Percentiles rank a stretch among this genome's conserved stretches.
phyloP scores from a whole-genome alignment of 1,284 basidiomycete genomes.

The Melampsora americana region DNA sequence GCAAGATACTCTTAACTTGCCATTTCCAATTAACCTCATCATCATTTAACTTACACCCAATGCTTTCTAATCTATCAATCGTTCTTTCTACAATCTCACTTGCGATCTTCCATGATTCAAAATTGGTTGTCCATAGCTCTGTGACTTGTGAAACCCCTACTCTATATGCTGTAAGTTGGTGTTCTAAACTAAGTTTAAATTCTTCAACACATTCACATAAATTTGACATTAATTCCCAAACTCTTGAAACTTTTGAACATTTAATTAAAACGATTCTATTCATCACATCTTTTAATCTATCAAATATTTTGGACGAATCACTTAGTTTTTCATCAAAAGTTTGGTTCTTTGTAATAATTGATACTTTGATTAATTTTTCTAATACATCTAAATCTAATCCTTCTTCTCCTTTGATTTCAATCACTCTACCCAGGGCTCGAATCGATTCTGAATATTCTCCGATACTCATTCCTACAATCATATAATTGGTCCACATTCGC shows the following conservation, averaged over 20 bases:
- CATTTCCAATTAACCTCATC: conserved; percentile 15
- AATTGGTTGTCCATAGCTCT: conserved; percentile 49
- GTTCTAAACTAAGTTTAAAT: conserved; percentile 63
- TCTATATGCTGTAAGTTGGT: conserved; percentile 78
- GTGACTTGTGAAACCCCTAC: conserved; percentile 66
- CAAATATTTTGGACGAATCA: conserved; percentile 55
- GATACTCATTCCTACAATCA: conserved; percentile 87
- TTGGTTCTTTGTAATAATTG: neutral
- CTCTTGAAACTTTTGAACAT: conserved; percentile 58
- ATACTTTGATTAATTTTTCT: conserved; percentile 76
- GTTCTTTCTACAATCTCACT: neutral
- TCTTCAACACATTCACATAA: conserved; percentile 70
- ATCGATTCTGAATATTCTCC: conserved; percentile 85
- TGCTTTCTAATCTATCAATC: neutral
- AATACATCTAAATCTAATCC: conserved; percentile 82
- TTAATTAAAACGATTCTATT: conserved; percentile 66
- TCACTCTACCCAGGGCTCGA: conserved; percentile 74
- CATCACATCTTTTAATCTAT: conserved; percentile 66
- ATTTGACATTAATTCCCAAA: conserved; percentile 68
- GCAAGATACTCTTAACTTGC: conserved; percentile 9
- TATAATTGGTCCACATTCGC: conserved; percentile 98
- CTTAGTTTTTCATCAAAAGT: conserved; percentile 45
- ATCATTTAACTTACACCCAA: neutral
- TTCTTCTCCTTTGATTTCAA: conserved; percentile 71
- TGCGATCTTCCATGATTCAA: conserved; percentile 5